Evolutionary conservation across 1,284 basidiomycete species (phyloP).

Genomic region (Meira miltonrushii): DNA sequence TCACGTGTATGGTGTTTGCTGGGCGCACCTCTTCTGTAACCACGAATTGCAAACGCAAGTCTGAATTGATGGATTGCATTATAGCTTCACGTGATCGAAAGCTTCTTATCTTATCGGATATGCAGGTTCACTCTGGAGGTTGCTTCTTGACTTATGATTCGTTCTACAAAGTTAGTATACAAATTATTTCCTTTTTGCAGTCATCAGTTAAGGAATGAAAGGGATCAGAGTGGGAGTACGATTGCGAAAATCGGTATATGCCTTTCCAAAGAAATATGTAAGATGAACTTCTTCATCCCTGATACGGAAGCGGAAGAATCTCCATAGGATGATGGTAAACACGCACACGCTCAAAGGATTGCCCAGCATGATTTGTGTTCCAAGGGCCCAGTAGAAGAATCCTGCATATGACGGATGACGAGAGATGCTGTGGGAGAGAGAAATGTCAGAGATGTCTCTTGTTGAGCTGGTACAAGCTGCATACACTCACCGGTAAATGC

Average conservation of each 20-base stretch:
- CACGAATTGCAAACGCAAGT: too few relatives aligned
- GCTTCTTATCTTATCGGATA: too few relatives aligned
- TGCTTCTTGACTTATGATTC: too few relatives aligned
- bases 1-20: too few relatives aligned
- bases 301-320: constrained; percentile 80
- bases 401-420: constrained; percentile 95
- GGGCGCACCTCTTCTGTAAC: too few relatives aligned
- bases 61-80: too few relatives aligned
- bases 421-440: constrained; percentile 62
- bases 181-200: too few relatives aligned
- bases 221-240: constrained; percentile 68
- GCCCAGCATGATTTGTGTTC: constrained; percentile 85
- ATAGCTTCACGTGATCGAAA: too few relatives aligned
- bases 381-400: constrained; percentile 96
- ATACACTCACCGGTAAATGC: constrained; percentile 35
- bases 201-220: constrained; percentile 23
- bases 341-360: constrained; percentile 71
- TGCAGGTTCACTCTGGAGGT: too few relatives aligned
- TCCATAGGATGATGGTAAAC: constrained; percentile 66
- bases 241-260: constrained; percentile 67
- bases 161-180: too few relatives aligned
- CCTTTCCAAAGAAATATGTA: constrained; percentile 73
- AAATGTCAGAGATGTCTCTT: not conserved
- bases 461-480: not conserved
- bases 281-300: constrained; percentile 68